Base-by-base conservation (phyloP, 352 stramenopile genomes). In the Hyaloperonospora brassicae region DNA sequence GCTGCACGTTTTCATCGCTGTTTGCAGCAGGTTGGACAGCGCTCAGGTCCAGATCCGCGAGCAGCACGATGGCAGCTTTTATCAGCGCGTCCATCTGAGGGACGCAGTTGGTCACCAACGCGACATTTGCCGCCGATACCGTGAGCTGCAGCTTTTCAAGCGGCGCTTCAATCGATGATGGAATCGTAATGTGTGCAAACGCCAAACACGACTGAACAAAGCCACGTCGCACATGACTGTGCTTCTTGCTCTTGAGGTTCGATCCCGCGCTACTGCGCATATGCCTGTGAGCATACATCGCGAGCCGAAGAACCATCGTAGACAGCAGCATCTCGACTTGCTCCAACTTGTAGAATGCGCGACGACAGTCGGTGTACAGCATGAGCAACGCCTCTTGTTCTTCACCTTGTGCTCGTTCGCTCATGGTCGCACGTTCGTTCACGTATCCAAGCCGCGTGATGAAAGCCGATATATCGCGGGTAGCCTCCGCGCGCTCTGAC, bases 121-220 rank as follows among this genome's bases (percentile, higher is more conserved):
- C 79, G 0, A 87, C 72, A 57, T 89, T 84, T 10, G 79, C 81
- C 10, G 79, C 83, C 1, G 71, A 50, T 1, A 78, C 62, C 51
- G 92, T 64, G 14, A 96, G 57, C 27, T 91, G 55, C 8, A 96
- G 55, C 35, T 81, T 83, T 14, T 73, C 53, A 13, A 73, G 44
- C 1, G 59, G 25, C 5, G 73, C 50, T 1, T 72, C 57, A 23
- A 96, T 85, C 21, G 79, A 92, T 23, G 79, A 92, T 23, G 88
- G 88, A 22, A 95, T 94, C 27, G 85, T 97, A 50, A 97, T 89
- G 54, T 95, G 84, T 9, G 78, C 79, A 50, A 89, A 96, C 5
- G 88, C 88, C n/a, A 95, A 59, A 50, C 86, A 95, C 2, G 83
- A 93, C 47, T 95, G 93, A 58, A 94, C 72, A 34, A 97, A 93